phyloP scores from a whole-genome alignment of 2,329 filamentous ascomycete species.

The Claviceps pusilla region DNA sequence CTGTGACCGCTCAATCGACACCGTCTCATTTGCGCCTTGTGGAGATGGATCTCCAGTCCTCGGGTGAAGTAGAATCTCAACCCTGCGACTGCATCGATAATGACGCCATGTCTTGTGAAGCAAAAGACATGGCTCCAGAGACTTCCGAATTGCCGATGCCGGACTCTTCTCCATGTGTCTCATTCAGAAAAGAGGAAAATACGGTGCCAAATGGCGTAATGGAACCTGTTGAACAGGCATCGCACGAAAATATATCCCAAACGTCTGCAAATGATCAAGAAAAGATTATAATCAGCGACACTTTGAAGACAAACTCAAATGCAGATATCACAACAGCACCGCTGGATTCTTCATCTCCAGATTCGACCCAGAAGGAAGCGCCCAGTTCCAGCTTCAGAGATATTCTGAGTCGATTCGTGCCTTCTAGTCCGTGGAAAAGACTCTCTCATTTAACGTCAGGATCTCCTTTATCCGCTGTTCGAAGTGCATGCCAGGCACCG shows the following conservation, averaged over 20 bases:
- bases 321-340: background rate
- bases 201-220: background rate
- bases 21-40: background rate
- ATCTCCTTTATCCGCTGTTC: background rate
- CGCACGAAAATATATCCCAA: too few relatives aligned
- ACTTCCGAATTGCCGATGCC: background rate
- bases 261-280: background rate
- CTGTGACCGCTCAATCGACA: conserved; percentile 1
- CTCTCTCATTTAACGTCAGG: conserved; percentile 6
- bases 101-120: background rate
- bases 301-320: background rate
- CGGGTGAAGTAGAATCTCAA: background rate
- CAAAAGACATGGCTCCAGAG: background rate
- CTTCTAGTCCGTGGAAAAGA: conserved; percentile 13
- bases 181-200: background rate
- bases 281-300: background rate
- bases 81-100: background rate
- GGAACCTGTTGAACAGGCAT: background rate
- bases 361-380: background rate
- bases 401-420: conserved; percentile 12
- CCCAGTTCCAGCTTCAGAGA: conserved; percentile 10
- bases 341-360: background rate
- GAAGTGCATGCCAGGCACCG: background rate
- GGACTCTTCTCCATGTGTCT: background rate
- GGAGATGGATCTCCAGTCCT: background rate